Percentiles rank a stretch among this genome's conserved stretches.
phyloP scores from a whole-genome alignment of 2,329 filamentous ascomycete genomes.

The Cytospora mali region DNA sequence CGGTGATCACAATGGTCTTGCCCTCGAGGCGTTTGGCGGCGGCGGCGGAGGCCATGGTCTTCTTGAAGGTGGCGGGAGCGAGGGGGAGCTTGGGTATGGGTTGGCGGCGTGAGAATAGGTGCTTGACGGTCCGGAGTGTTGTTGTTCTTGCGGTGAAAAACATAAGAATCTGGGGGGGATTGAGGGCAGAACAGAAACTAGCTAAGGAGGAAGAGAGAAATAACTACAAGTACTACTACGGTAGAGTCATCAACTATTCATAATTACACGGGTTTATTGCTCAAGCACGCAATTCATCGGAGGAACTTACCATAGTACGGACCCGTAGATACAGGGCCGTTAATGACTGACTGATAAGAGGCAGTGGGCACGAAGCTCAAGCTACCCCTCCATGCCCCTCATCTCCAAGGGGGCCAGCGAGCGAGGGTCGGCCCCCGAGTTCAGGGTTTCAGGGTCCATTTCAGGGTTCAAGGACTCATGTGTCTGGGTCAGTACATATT shows the following conservation, averaged over 20 bases:
- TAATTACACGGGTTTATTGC: background rate
- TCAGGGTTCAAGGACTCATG: background rate
- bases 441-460: background rate
- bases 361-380: background rate
- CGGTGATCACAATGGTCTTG: slow-evolving; percentile 91
- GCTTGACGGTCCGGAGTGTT: slow-evolving; percentile 17
- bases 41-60: slow-evolving; percentile 60
- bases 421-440: background rate
- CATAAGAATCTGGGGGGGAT: slow-evolving; percentile 11
- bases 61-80: slow-evolving; percentile 4
- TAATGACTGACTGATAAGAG: background rate
- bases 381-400: background rate
- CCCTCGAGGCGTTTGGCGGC: slow-evolving; percentile 82
- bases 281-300: background rate
- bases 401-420: background rate
- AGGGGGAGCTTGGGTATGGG: slow-evolving; percentile 1
- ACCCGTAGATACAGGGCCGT: background rate
- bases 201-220: background rate
- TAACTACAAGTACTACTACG: background rate
- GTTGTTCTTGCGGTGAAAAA: slow-evolving; percentile 18
- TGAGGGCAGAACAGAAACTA: background rate
- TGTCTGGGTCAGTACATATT: too few relatives aligned
- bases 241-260: background rate
- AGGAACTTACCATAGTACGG: background rate
- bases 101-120: slow-evolving; percentile 14